Conservation (phyloP, 1,284 basidiomycete genomes). For the Cutaneotrichosporon mucoides region DNA sequence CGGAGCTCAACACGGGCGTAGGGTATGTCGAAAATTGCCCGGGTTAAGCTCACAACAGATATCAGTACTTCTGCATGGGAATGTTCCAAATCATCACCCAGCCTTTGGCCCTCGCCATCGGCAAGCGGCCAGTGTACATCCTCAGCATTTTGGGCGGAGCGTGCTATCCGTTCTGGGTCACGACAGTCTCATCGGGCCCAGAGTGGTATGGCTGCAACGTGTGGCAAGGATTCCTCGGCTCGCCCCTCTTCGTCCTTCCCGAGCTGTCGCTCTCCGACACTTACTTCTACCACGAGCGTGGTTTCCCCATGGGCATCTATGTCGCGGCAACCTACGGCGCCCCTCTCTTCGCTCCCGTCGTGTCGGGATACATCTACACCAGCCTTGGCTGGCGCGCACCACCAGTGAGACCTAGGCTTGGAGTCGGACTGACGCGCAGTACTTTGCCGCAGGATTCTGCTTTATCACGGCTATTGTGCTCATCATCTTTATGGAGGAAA, state of each 20-base stretch:
- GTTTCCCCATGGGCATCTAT: constrained; percentile 25
- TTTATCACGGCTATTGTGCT: constrained; percentile 22
- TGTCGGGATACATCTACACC: constrained; percentile 29
- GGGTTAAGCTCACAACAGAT: no score
- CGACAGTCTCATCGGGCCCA: not conserved
- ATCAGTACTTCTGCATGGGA: constrained; percentile 16
- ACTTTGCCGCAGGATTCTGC: constrained; percentile 20
- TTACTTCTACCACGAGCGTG: constrained; percentile 32
- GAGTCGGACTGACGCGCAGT: not conserved
- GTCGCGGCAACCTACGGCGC: constrained; percentile 23
- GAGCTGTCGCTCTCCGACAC: constrained; percentile 29
- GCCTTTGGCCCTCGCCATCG: constrained; percentile 24
- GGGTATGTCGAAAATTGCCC: constrained; percentile 16
- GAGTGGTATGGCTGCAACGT: constrained; percentile 4
- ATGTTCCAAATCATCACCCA: constrained; percentile 22
- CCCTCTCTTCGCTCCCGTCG: constrained; percentile 22
- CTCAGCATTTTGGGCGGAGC: not conserved
- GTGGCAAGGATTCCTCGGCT: constrained; percentile 18
- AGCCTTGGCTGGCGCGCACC: constrained; percentile 24
- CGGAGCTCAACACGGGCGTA: constrained; percentile 26
- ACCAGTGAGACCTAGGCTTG: not conserved
- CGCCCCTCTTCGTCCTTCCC: constrained; percentile 24
- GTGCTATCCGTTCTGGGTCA: constrained; percentile 2
- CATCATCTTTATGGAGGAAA: constrained; percentile 32
- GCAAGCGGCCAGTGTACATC: constrained; percentile 26